These are phyloP conservation scores for Trichoderma gracile DNA, from an alignment of 2,329 filamentous ascomycete genomes.

Conservation along the genomic window DNA sequence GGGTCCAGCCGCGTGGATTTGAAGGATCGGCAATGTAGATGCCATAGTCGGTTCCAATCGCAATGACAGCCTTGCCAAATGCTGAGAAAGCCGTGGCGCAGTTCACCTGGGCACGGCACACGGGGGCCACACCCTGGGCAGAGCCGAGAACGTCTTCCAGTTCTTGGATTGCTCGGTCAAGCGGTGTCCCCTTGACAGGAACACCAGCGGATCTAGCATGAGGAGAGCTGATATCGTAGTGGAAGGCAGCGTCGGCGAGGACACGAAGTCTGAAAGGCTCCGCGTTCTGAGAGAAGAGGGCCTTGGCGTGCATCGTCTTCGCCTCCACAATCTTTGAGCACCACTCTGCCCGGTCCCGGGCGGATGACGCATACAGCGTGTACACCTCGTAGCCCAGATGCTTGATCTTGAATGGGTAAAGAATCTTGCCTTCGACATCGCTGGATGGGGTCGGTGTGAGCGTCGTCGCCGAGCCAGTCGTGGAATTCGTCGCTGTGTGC, in stretches of 20 bases:
- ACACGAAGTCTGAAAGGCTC: conserved; percentile 93
- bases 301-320: conserved; percentile 89
- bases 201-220: conserved; percentile 65
- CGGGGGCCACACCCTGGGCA: conserved; percentile 68
- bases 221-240: conserved; percentile 66
- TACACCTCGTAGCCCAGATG: conserved; percentile 93
- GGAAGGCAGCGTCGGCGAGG: conserved; percentile 88
- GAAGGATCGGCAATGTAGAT: conserved; percentile 86
- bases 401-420: conserved; percentile 95
- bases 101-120: conserved; percentile 85
- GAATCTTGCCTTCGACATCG: conserved; percentile 75
- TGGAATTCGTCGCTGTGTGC: conserved; percentile 68
- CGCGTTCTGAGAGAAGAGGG: conserved; percentile 86
- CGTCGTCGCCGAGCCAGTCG: conserved; percentile 53
- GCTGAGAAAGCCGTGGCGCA: conserved; percentile 89
- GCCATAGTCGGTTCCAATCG: conserved; percentile 92
- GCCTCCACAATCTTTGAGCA: conserved; percentile 91
- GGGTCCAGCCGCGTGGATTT: conserved; percentile 87
- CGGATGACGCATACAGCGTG: conserved; percentile 79
- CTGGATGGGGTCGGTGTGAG: conserved; percentile 51
- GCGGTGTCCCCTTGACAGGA: conserved; percentile 83
- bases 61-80: conserved; percentile 82
- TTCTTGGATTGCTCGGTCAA: conserved; percentile 87
- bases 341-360: conserved; percentile 80
- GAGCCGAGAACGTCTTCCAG: conserved; percentile 77